Percentiles rank a stretch among this genome's conserved stretches.
phyloP scores from a whole-genome alignment of 129 eudicot species.

The Dittrichia graveolens region DNA sequence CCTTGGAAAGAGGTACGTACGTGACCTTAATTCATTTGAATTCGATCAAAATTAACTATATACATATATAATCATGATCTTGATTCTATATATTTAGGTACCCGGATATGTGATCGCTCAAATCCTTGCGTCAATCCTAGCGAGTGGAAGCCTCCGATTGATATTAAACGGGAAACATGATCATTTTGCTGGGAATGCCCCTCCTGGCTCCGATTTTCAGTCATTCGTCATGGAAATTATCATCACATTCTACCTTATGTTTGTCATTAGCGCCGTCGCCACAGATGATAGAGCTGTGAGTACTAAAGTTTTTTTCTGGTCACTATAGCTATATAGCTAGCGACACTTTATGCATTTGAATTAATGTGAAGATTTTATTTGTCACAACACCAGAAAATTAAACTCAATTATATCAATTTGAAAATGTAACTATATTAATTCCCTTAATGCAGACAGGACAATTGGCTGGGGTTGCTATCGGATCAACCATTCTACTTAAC shows the following conservation, averaged over 20 bases:
- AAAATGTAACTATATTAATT: not conserved
- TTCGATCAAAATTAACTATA: no score
- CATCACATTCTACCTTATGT: slow-evolving; percentile 88
- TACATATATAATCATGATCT: no score
- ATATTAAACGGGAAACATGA: slow-evolving; percentile 65
- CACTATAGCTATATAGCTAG: not conserved
- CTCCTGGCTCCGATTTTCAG: slow-evolving; percentile 58
- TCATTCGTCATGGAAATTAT: slow-evolving; percentile 68
- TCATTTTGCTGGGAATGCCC: slow-evolving; percentile 67
- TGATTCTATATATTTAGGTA: slow-evolving; percentile 40
- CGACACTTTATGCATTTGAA: not conserved
- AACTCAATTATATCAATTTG: no score
- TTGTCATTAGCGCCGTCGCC: slow-evolving; percentile 72
- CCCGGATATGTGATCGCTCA: slow-evolving; percentile 70
- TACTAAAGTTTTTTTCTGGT: not conserved
- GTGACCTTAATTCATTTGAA: not conserved
- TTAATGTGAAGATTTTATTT: no score
- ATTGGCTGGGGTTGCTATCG: slow-evolving; percentile 85
- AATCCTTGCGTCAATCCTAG: slow-evolving; percentile 67
- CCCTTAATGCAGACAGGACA: slow-evolving; percentile 62
- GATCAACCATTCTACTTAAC: slow-evolving; percentile 70
- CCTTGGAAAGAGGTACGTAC: slow-evolving; percentile 80
- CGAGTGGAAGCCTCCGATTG: slow-evolving; percentile 73
- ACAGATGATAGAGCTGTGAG: slow-evolving; percentile 85
- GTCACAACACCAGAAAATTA: no score